These are phyloP conservation scores for Solanum infundibuliforme DNA, from an alignment of 257 asterid species.

Conservation along the genomic window DNA sequence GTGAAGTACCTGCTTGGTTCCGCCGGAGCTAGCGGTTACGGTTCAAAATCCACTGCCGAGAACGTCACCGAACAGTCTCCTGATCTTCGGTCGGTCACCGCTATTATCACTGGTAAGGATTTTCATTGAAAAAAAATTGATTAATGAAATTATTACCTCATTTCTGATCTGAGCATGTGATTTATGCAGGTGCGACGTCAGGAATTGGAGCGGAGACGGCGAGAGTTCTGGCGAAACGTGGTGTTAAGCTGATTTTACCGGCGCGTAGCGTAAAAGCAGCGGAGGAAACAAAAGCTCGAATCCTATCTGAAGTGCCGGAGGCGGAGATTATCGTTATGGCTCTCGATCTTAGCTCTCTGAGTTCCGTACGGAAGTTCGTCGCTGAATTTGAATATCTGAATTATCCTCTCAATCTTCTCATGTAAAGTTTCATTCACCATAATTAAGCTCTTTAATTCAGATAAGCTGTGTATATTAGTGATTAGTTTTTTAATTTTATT, in stretches of 20 bases:
- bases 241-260: conserved; percentile 78
- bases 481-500: background rate
- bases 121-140: background rate
- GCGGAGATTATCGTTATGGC: conserved; percentile 60
- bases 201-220: conserved; percentile 98
- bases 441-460: background rate
- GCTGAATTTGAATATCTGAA: conserved; percentile 50
- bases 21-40: conserved; percentile 70
- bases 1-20: conserved; percentile 69
- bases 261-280: conserved; percentile 71
- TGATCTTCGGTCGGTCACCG: conserved; percentile 56
- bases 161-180: background rate
- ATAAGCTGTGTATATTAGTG: background rate
- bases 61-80: conserved; percentile 44
- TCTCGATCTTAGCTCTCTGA: conserved; percentile 79
- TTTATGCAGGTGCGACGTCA: conserved; percentile 69
- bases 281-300: conserved; percentile 64
- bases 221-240: conserved; percentile 66
- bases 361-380: conserved; percentile 59
- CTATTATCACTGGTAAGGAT: conserved; percentile 62
- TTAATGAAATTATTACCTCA: background rate
- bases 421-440: conserved; percentile 22
- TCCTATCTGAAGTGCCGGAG: conserved; percentile 49
- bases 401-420: conserved; percentile 76
- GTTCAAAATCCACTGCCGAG: conserved; percentile 83